phyloP scores from a whole-genome alignment of 805 yeast genomes.

The Saturnispora silvae region DNA sequence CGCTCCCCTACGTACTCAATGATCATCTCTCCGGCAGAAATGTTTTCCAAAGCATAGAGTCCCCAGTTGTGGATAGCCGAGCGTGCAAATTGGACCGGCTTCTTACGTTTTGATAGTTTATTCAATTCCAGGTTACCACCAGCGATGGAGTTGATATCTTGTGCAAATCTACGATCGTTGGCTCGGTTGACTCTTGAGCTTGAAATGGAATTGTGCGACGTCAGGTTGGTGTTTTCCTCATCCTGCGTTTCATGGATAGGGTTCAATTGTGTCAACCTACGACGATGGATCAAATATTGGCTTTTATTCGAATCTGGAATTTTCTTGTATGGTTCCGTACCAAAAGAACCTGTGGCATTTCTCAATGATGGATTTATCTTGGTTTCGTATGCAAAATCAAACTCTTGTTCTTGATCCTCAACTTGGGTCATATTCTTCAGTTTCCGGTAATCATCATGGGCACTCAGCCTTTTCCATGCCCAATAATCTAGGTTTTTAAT shows the following conservation, averaged over 20 bases:
- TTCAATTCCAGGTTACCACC: slow-evolving; percentile 79
- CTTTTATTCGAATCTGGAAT: slow-evolving; percentile 64
- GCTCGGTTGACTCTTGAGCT: slow-evolving; percentile 83
- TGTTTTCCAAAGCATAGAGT: slow-evolving; percentile 86
- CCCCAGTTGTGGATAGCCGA: slow-evolving; percentile 99
- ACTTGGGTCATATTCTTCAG: slow-evolving; percentile 14
- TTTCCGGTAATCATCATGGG: slow-evolving; percentile 26
- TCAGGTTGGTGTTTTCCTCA: slow-evolving; percentile 23
- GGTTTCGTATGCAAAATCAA: slow-evolving; percentile 22
- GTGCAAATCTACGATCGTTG: slow-evolving; percentile 77
- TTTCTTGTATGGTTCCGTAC: slow-evolving; percentile 63
- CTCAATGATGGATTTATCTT: slow-evolving; percentile 21
- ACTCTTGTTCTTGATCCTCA: slow-evolving; percentile 19
- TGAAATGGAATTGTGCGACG: slow-evolving; percentile 32
- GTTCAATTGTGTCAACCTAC: slow-evolving; percentile 50
- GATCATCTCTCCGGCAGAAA: slow-evolving; percentile 94
- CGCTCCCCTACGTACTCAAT: slow-evolving; percentile 97
- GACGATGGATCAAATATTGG: slow-evolving; percentile 74
- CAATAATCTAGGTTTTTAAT: slow-evolving; percentile 40
- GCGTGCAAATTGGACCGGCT: slow-evolving; percentile 93
- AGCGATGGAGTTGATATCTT: slow-evolving; percentile 73
- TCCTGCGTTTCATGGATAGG: slow-evolving; percentile 58
- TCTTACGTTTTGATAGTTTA: slow-evolving; percentile 79
- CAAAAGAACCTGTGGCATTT: slow-evolving; percentile 49
- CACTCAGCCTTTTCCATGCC: slow-evolving; percentile 44